phyloP scores from a whole-genome alignment of 371 early-diverging fungal species.

The Gilbertella persicaria region DNA sequence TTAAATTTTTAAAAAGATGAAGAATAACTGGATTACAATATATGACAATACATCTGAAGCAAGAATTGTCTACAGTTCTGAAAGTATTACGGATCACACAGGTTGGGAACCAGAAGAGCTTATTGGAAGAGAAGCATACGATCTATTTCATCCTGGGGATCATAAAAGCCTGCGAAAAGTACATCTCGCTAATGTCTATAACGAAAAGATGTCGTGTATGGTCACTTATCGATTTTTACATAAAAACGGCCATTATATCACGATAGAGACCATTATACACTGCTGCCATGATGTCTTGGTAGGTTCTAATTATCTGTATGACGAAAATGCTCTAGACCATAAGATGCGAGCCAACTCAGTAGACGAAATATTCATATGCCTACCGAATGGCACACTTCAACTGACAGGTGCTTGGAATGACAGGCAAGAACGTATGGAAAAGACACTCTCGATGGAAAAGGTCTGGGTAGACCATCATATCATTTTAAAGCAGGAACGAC shows the following conservation, averaged over 20 bases:
- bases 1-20: background rate
- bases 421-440: conserved; percentile 13
- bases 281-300: conserved; percentile 42
- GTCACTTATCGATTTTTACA: conserved; percentile 31
- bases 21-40: conserved; percentile 54
- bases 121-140: conserved; percentile 47
- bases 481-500: conserved; percentile 8
- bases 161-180: conserved; percentile 31
- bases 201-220: conserved; percentile 52
- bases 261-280: conserved; percentile 39
- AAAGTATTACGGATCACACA: conserved; percentile 49
- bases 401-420: conserved; percentile 38
- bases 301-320: conserved; percentile 29
- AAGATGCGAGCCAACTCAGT: conserved; percentile 39
- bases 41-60: conserved; percentile 55
- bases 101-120: conserved; percentile 58
- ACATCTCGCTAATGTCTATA: conserved; percentile 45
- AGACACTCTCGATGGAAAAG: conserved; percentile 4
- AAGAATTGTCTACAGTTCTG: conserved; percentile 47
- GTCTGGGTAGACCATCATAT: conserved; percentile 4
- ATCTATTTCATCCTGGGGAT: conserved; percentile 49
- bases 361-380: conserved; percentile 31
- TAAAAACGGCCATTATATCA: conserved; percentile 32
- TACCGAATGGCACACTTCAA: conserved; percentile 31
- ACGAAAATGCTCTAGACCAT: conserved; percentile 26